phyloP scores from a whole-genome alignment of 1,284 basidiomycete species.

The Irpex lacteus region DNA sequence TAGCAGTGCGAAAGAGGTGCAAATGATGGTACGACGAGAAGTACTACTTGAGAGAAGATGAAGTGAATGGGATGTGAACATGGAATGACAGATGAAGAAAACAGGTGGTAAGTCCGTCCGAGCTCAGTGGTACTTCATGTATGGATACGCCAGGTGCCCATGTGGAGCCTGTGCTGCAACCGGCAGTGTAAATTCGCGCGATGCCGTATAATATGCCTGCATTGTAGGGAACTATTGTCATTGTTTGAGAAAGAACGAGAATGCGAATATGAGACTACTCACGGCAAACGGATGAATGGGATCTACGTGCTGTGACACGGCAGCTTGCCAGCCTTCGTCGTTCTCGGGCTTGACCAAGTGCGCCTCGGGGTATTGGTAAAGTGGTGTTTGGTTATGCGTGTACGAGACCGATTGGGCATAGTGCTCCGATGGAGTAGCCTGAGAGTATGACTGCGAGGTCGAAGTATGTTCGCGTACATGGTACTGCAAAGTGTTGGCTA shows the following conservation, averaged over 20 bases:
- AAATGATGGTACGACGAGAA: neutral
- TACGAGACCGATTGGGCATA: constrained; percentile 1
- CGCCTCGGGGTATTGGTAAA: constrained; percentile 20
- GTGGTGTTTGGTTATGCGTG: constrained; percentile 9
- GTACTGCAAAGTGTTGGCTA: neutral
- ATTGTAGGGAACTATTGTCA: constrained; percentile 36
- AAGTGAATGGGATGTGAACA: neutral
- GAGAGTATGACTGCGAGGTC: neutral
- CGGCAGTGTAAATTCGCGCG: neutral
- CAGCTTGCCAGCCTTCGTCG: constrained; percentile 23
- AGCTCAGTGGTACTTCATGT: neutral
- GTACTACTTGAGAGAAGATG: neutral
- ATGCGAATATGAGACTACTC: constrained; percentile 28
- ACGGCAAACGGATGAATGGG: constrained; percentile 58
- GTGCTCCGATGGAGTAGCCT: neutral
- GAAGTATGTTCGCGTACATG: neutral
- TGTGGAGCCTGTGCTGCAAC: neutral
- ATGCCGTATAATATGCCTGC: constrained; percentile 32
- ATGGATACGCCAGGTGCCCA: neutral
- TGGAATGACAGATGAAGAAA: neutral
- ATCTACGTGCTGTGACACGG: constrained; percentile 39
- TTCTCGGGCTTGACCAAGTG: constrained; percentile 16
- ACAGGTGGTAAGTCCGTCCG: neutral
- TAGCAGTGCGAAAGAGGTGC: neutral
- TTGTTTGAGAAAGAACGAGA: neutral